Evolutionary conservation across 768 basidiomycete species (phyloP), one percentile per base, ranked within the genome.

Genomic region (Tricholoma furcatifolium): DNA sequence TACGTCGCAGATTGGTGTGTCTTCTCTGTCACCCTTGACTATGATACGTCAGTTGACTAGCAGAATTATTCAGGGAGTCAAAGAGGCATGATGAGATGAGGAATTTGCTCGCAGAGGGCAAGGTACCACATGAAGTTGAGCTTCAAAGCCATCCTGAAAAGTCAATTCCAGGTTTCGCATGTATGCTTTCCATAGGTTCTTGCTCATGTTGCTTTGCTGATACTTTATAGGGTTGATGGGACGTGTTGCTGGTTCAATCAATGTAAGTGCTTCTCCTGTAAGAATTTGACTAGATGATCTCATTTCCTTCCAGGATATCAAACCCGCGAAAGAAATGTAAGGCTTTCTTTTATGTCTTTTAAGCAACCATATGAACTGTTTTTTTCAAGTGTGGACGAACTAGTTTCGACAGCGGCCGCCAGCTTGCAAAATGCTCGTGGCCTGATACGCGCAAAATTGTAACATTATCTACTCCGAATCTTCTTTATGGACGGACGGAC

Each of bases 241-340:
- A 17, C 85, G 82, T 57, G 86, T 89, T 2, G 88, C 87, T 21
- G 88, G 81, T 20, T 78, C 84, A 20, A 85, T 91, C 55, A 74
- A 80, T 44, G 82, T 82, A 53, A 42, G 78, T 46, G 14, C 17
- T 24, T 14, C n/a, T 31, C 31, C 20, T 42, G 39, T n/a, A 9
- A 39, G 31, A 15, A 36, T 3, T 18, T 6, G 10, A 24, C 45
- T 30, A 50, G 31, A 54, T 60, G 21, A 59, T 43, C 27, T 27
- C 35, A 14, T 44, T 18, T 42, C 17, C 43, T 8, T 15, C 12
- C 47, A 84, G 82, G 88, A 92, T 40, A 82, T 95, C 64, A 87
- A 90, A 64, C 85, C 91, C 1, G 93, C 93, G 4, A 88, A 86
- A 66, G 81, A 82, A 53, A 95, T 95, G 88, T 89, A 60, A 67